A percentile compares a stretch with the other conserved stretches of the same genome.
These are phyloP conservation scores for Globisporangium megalacanthum DNA, from an alignment of 352 stramenopile genomes.

Conservation along the genomic window DNA sequence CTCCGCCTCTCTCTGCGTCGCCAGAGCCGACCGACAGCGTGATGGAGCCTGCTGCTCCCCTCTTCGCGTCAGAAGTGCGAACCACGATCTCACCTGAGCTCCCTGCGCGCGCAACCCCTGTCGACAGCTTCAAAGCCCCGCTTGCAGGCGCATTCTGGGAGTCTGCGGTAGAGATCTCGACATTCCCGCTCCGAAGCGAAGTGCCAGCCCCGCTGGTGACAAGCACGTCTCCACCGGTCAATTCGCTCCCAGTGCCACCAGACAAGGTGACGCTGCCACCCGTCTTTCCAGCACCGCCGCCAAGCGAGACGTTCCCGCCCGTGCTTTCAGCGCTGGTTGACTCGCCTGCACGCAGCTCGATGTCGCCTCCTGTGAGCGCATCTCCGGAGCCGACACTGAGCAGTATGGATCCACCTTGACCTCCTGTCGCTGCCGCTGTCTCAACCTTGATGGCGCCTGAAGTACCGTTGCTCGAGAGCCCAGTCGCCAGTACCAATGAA, in stretches of 20 bases:
- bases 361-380: slow-evolving; percentile 4
- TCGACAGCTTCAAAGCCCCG: slow-evolving; percentile 17
- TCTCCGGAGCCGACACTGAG: slow-evolving; percentile 12
- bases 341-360: slow-evolving; percentile 6
- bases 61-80: slow-evolving; percentile 14
- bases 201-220: slow-evolving; percentile 21
- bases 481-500: slow-evolving; percentile 15
- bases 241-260: slow-evolving; percentile 9
- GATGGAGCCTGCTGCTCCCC: slow-evolving; percentile 17
- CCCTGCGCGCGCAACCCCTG: slow-evolving; percentile 16
- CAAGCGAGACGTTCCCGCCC: slow-evolving; percentile 10
- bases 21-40: slow-evolving; percentile 21
- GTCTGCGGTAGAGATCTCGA: slow-evolving; percentile 19
- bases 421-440: slow-evolving; percentile 8
- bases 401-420: slow-evolving; percentile 11
- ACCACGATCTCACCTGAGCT: slow-evolving; percentile 14
- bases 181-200: slow-evolving; percentile 14
- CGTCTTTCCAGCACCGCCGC: slow-evolving; percentile 7
- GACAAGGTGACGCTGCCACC: slow-evolving; percentile 12
- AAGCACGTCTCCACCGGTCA: slow-evolving; percentile 18
- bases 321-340: slow-evolving; percentile 9
- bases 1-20: slow-evolving; percentile 8
- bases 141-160: slow-evolving; percentile 11
- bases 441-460: slow-evolving; percentile 5
- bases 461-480: slow-evolving; percentile 1